Percentiles rank a stretch among this genome's conserved stretches.
Evolutionary conservation across 768 basidiomycete species (phyloP).

Genomic region (Filobasidium floriforme): DNA sequence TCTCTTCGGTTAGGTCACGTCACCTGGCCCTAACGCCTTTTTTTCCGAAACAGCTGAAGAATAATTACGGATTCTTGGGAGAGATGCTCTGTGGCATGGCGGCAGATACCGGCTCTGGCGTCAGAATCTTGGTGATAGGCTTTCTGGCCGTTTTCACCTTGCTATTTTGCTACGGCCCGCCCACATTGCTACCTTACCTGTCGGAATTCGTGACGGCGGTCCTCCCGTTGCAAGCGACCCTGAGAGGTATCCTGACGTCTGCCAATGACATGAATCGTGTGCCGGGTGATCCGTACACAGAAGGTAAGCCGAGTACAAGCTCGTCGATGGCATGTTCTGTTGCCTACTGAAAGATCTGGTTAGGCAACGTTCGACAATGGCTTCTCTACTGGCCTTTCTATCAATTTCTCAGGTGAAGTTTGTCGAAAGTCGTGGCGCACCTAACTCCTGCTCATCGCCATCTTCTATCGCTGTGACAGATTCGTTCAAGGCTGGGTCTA

Average conservation of each 20-base stretch:
- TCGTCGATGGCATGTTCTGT: neutral
- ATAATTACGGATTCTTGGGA: constrained; percentile 19
- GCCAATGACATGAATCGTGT: constrained; percentile 14
- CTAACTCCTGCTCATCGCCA: neutral
- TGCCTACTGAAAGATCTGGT: neutral
- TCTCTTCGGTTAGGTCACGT: neutral
- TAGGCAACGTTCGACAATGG: constrained; percentile 22
- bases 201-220: constrained; percentile 15
- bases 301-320: constrained; percentile 5
- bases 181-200: constrained; percentile 11
- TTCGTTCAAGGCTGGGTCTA: constrained; percentile 17
- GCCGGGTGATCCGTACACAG: constrained; percentile 13
- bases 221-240: constrained; percentile 15
- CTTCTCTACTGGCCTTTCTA: constrained; percentile 18
- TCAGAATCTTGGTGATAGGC: constrained; percentile 5
- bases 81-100: constrained; percentile 13
- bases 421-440: neutral
- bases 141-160: constrained; percentile 6
- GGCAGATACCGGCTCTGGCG: constrained; percentile 16
- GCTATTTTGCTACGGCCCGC: constrained; percentile 17
- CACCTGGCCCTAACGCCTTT: neutral
- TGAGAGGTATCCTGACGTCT: constrained; percentile 13
- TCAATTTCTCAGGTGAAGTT: constrained; percentile 11
- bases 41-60: constrained; percentile 2
- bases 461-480: neutral